Base-by-base conservation (phyloP, 495 filamentous ascomycete genomes). In the Hyaloscypha bicolor region DNA sequence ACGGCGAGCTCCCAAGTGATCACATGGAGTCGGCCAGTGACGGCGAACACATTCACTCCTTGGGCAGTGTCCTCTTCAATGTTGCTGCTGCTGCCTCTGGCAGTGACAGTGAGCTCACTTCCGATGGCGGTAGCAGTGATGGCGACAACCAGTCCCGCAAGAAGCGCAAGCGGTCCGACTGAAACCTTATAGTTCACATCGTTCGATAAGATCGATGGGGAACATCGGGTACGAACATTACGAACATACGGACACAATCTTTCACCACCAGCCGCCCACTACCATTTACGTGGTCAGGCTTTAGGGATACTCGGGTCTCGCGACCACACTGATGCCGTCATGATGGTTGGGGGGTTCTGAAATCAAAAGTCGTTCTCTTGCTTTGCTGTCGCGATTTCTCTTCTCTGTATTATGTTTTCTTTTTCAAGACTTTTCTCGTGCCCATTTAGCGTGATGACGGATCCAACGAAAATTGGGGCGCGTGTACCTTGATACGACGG, bases 1-100 rank as follows among this genome's bases (percentile, higher is more conserved):
- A 85, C 60, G 82, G 84, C 21, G 89, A 91, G 42, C 73, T 81
- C 60, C 73, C 81, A 68, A 72, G 76, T 63, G 78, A 82, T 72
- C 72, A 76, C 21, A 73, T 76, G 3, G 76, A 73, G 33, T 76
- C 79, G 11, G 76, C 81, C 25, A 85, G 84, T 61, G 85, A 88
- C 60, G 80, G 79, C 25, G 90, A 92, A 60, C 67, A 66, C 32
- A 84, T 88, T 56, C 81, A 80, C 66, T 79, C 81, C 21, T 80
- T 91, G n/a, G 89, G 91, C 57, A 83, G 83, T 65, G 87, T 90
- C 16, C 87, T 96, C 48, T 96, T 92, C 79, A 88, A 92, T 74
- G 85, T 91, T 35, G 88, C 91, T 33, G 83, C 87, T 66, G 87
- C 89, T 66, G 82, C 87, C 53, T 84, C 88, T 42, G 89, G 87